These are phyloP conservation scores for Bryoerythrophyllum caledonicum DNA, from an alignment of 225 moss, liverwort and hornwort genomes.

Conservation along the genomic window DNA sequence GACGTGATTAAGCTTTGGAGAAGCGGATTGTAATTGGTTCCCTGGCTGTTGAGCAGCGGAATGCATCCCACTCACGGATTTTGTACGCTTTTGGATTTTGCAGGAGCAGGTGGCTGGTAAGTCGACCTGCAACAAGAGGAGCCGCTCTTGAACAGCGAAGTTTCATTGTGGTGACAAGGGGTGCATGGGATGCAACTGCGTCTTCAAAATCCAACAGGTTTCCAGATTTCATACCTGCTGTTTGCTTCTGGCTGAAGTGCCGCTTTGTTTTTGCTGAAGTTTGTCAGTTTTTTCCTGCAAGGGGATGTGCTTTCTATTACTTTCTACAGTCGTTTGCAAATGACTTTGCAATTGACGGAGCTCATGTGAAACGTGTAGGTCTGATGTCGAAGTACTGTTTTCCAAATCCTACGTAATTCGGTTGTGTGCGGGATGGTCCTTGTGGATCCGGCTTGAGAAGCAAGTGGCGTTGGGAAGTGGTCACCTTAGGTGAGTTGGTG, in stretches of 20 bases:
- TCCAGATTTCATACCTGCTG: too few relatives aligned
- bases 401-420: neutral
- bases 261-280: neutral
- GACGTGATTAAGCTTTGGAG: too few relatives aligned
- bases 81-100: constrained; percentile 13
- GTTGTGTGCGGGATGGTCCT: constrained; percentile 6
- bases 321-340: neutral
- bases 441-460: neutral
- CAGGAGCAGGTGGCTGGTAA: constrained; percentile 12
- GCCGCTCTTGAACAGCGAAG: neutral
- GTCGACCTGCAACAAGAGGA: neutral
- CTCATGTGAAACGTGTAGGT: constrained; percentile 8
- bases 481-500: constrained; percentile 9
- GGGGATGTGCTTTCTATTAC: neutral
- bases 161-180: neutral
- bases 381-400: constrained; percentile 7
- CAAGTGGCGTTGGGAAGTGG: neutral
- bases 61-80: constrained; percentile 9
- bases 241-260: neutral
- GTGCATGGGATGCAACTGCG: neutral
- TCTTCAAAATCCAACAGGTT: constrained; percentile 21
- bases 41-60: neutral
- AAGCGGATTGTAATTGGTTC: neutral
- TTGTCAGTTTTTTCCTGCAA: neutral
- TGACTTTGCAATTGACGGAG: neutral